Evolutionary conservation across 805 yeast species (phyloP).

Genomic region (Wickerhamiella alocasiicola): DNA sequence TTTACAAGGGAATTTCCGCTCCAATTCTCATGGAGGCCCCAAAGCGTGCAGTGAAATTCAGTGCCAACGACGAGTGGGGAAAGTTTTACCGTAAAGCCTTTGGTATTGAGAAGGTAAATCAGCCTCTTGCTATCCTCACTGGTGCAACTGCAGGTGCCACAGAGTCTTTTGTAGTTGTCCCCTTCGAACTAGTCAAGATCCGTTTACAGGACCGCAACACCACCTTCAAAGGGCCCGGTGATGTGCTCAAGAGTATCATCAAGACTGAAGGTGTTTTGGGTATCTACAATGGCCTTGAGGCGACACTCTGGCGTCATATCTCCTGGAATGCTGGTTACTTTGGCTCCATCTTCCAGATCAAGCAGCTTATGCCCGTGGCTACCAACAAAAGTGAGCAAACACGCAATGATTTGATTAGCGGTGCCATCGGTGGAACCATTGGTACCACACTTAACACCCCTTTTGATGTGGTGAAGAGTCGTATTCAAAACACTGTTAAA

Average conservation of each 20-base stretch:
- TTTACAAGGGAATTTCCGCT: constrained; percentile 89
- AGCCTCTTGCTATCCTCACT: constrained; percentile 73
- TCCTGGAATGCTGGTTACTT: constrained; percentile 98
- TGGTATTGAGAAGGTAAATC: constrained; percentile 59
- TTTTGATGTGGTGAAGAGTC: constrained; percentile 87
- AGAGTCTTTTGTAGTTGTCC: constrained; percentile 93
- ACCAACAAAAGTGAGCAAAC: constrained; percentile 61
- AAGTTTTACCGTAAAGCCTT: constrained; percentile 61
- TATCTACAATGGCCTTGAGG: constrained; percentile 87
- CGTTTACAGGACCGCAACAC: constrained; percentile 83
- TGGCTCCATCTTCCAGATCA: constrained; percentile 83
- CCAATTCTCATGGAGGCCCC: constrained; percentile 99
- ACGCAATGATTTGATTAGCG: constrained; percentile 76
- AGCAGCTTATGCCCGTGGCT: constrained; percentile 67
- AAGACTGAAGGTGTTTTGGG: constrained; percentile 68
- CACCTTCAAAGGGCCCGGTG: constrained; percentile 70
- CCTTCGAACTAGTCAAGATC: constrained; percentile 91
- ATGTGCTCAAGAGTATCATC: constrained; percentile 63
- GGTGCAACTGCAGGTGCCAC: constrained; percentile 99
- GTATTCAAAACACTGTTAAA: constrained; percentile 69
- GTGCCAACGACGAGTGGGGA: constrained; percentile 96
- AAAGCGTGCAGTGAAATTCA: constrained; percentile 96
- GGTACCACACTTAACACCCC: constrained; percentile 96
- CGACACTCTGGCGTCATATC: constrained; percentile 94
- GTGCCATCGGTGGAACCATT: constrained; percentile 91